Conservation (phyloP, 1,284 basidiomycete species). For the Gymnopus androsaceus region DNA sequence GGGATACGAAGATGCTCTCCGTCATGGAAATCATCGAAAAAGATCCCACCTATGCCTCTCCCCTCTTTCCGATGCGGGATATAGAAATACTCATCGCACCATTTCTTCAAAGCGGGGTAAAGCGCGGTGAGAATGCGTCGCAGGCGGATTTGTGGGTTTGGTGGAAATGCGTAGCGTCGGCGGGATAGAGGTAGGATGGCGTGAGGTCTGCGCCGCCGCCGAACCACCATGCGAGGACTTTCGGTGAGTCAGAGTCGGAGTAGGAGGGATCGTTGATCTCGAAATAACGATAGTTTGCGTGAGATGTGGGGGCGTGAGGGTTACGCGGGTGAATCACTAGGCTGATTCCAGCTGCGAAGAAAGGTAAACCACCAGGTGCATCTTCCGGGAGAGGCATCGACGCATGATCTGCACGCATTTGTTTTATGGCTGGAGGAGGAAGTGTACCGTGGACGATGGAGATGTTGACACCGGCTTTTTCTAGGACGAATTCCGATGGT, state of each 20-base stretch:
- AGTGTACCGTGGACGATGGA: conserved; percentile 89
- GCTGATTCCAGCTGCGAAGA: conserved; percentile 91
- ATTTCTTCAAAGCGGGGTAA: conserved; percentile 86
- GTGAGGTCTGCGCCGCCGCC: conserved; percentile 97
- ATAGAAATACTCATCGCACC: conserved; percentile 98
- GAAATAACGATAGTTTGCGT: conserved; percentile 98
- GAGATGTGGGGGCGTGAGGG: conserved; percentile 90
- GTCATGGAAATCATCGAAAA: conserved; percentile 88
- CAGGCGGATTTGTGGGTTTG: conserved; percentile 76
- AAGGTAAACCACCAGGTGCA: conserved; percentile 65
- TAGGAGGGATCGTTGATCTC: conserved; percentile 69
- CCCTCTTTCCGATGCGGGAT: conserved; percentile 91
- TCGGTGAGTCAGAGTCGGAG: conserved; percentile 36
- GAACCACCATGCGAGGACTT: conserved; percentile 95
- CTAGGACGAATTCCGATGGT: conserved; percentile 60
- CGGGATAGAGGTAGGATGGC: conserved; percentile 88
- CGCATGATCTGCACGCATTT: conserved; percentile 93
- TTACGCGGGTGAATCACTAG: conserved; percentile 94
- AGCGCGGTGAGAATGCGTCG: conserved; percentile 71
- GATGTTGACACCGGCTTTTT: conserved; percentile 97
- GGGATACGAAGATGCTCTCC: conserved; percentile 59
- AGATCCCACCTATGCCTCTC: conserved; percentile 92
- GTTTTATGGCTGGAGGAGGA: conserved; percentile 85
- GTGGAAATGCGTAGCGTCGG: conserved; percentile 91
- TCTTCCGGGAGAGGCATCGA: conserved; percentile 67